Conservation (phyloP, 495 filamentous ascomycete species). For the Trypethelium eluteriae region DNA sequence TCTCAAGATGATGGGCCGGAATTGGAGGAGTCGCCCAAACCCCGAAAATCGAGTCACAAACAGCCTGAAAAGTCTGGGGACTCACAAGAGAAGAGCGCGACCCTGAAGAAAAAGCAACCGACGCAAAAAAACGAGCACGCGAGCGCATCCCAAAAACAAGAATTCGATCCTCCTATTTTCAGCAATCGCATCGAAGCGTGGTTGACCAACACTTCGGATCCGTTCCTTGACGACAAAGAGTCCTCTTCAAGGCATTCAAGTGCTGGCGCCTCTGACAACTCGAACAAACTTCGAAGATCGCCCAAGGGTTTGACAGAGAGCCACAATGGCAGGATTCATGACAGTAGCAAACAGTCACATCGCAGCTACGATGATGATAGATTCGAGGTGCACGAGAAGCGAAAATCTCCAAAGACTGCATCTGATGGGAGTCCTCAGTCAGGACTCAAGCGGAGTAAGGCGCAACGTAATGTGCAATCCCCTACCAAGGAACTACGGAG, state of each 20-base stretch:
- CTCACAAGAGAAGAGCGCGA: slow-evolving; percentile 8
- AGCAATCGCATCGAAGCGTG: slow-evolving; percentile 36
- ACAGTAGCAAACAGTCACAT: neutral
- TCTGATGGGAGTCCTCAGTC: slow-evolving; percentile 18
- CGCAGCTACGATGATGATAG: slow-evolving; percentile 13
- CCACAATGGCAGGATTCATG: neutral
- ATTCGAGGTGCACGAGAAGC: neutral
- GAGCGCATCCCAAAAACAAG: slow-evolving; percentile 14
- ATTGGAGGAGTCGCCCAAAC: neutral
- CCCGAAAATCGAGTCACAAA: neutral
- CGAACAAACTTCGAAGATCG: neutral
- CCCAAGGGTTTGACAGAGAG: neutral
- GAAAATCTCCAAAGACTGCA: slow-evolving; percentile 1
- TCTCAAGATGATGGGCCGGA: slow-evolving; percentile 14
- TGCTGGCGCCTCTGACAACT: neutral
- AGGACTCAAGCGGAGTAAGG: slow-evolving; percentile 28
- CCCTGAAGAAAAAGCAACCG: slow-evolving; percentile 13
- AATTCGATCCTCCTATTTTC: slow-evolving; percentile 14
- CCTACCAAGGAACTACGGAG: slow-evolving; percentile 28
- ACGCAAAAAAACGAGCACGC: slow-evolving; percentile 14
- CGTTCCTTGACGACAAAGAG: slow-evolving; percentile 28
- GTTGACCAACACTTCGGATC: slow-evolving; percentile 33
- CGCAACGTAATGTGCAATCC: slow-evolving; percentile 29
- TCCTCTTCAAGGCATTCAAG: slow-evolving; percentile 11
- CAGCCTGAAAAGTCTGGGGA: neutral